A percentile compares a stretch with the other conserved stretches of the same genome.
These are phyloP conservation scores for Trypanosoma rangeli DNA, from an alignment of 208 protist genomes.

Conservation along the genomic window DNA sequence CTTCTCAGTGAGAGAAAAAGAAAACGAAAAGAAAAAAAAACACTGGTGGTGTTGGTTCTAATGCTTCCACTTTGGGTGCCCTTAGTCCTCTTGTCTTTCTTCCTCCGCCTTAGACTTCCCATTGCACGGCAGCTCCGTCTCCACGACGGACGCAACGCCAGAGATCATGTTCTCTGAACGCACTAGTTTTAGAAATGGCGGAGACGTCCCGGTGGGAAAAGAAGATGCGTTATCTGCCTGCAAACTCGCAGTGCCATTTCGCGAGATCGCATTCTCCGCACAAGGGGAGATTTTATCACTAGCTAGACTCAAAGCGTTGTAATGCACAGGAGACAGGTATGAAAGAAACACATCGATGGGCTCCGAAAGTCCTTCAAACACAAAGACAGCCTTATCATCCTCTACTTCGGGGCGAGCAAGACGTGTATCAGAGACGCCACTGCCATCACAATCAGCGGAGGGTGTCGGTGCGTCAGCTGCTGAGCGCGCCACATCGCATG, in stretches of 20 bases:
- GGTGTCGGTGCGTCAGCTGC: neutral
- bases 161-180: neutral
- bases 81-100: no score
- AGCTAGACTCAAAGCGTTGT: slow-evolving; percentile 67
- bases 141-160: no score
- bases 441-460: neutral
- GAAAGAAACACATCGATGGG: slow-evolving; percentile 88
- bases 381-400: slow-evolving; percentile 29
- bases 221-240: neutral
- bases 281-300: neutral
- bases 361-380: slow-evolving; percentile 67
- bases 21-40: no score
- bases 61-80: no score
- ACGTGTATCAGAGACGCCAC: neutral
- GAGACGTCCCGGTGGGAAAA: neutral
- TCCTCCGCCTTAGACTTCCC: neutral
- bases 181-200: neutral
- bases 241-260: neutral
- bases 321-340: slow-evolving; percentile 88
- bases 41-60: no score
- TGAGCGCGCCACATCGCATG: neutral
- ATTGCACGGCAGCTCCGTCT: neutral
- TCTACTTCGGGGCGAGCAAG: neutral
- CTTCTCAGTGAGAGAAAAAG: no score
- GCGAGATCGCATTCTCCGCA: neutral